These are phyloP conservation scores for Fusarium succisae DNA, from an alignment of 2,329 filamentous ascomycete species.

Conservation along the genomic window DNA sequence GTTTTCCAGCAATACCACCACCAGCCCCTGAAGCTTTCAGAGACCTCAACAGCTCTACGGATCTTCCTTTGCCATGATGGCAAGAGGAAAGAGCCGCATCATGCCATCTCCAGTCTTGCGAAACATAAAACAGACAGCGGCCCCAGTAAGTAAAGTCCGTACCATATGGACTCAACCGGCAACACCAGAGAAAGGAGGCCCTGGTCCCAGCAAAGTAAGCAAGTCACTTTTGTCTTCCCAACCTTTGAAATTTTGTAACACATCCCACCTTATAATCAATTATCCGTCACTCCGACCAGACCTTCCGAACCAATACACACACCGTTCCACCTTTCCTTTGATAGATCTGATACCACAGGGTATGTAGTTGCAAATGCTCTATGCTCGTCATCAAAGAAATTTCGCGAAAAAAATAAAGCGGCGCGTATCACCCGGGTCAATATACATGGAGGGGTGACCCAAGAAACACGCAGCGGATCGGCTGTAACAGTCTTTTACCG, in stretches of 20 bases:
- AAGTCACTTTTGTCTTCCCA: conserved; percentile 55
- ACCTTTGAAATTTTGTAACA: conserved; percentile 48
- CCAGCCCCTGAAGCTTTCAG: conserved; percentile 32
- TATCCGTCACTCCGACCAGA: conserved; percentile 53
- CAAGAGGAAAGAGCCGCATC: conserved; percentile 9
- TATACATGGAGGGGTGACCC: conserved; percentile 32
- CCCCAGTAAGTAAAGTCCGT: conserved; percentile 45
- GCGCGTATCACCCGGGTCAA: conserved; percentile 39
- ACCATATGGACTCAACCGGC: conserved; percentile 45
- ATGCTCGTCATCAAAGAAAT: conserved; percentile 56
- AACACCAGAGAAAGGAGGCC: conserved; percentile 47
- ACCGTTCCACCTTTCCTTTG: conserved; percentile 49
- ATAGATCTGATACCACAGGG: conserved; percentile 54
- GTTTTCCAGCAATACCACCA: conserved; percentile 55
- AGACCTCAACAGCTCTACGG: neutral
- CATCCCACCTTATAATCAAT: conserved; percentile 49
- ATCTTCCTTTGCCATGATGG: neutral
- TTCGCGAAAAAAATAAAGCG: conserved; percentile 40
- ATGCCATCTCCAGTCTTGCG: conserved; percentile 43
- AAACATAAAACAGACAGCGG: conserved; percentile 45
- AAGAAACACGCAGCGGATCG: conserved; percentile 42
- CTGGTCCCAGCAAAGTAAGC: conserved; percentile 43
- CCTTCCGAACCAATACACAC: conserved; percentile 51
- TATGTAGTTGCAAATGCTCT: conserved; percentile 57
- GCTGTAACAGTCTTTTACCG: conserved; percentile 32